Percentiles rank a stretch among this genome's conserved stretches.
phyloP scores from a whole-genome alignment of 371 early-diverging fungal species.

The Haplosporangium sp. region DNA sequence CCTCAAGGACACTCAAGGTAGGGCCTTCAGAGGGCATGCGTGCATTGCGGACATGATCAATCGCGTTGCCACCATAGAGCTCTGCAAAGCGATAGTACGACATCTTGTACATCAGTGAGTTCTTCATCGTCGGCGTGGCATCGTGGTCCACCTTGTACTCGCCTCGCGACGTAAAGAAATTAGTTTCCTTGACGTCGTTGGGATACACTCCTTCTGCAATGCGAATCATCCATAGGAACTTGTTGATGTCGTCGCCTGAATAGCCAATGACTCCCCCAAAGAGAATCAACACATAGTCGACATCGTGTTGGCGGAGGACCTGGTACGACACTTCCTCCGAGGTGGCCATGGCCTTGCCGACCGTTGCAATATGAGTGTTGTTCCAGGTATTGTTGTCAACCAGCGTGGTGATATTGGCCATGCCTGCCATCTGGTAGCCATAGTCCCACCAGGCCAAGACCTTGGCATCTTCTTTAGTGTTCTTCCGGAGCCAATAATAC shows the following conservation, averaged over 20 bases:
- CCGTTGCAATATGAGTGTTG: constrained; percentile 99
- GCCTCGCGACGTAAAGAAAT: constrained; percentile 90
- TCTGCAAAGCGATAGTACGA: constrained; percentile 95
- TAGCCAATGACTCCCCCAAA: constrained; percentile 97
- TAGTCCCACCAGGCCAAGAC: constrained; percentile 99
- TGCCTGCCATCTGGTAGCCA: constrained; percentile 99
- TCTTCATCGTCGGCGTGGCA: constrained; percentile 91
- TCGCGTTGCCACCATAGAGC: constrained; percentile 80
- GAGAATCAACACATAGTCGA: constrained; percentile 95
- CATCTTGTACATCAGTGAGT: constrained; percentile 96
- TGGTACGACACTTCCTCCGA: constrained; percentile 92
- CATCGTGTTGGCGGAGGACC: constrained; percentile 92
- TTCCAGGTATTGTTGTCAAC: constrained; percentile 99
- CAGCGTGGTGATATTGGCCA: constrained; percentile 96
- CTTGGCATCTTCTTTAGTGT: constrained; percentile 93
- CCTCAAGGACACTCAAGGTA: constrained; percentile 87
- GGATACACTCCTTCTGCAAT: constrained; percentile 98
- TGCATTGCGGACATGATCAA: constrained; percentile 92
- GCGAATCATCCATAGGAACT: constrained; percentile 99
- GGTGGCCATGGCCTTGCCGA: constrained; percentile 94
- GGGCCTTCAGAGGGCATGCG: constrained; percentile 82
- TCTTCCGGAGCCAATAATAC: constrained; percentile 98
- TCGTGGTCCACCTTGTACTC: constrained; percentile 94
- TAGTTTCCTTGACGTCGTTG: constrained; percentile 86
- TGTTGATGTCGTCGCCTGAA: constrained; percentile 99